phyloP scores from a whole-genome alignment of 352 stramenopile species.

The Phytophthora brassicae region DNA sequence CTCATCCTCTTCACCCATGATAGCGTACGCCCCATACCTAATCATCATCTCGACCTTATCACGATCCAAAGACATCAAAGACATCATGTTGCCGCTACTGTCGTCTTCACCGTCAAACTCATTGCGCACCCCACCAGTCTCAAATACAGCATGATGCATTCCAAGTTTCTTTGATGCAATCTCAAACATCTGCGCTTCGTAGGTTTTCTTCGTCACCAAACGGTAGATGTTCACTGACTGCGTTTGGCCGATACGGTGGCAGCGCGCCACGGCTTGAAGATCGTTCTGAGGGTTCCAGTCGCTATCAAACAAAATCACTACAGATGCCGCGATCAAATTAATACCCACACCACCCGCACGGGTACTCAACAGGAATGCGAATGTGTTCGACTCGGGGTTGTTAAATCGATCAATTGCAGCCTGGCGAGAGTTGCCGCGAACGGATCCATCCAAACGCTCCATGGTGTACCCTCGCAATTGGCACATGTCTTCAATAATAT shows the following conservation, averaged over 20 bases:
- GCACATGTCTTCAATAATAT: constrained; percentile 93
- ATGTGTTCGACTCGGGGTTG: constrained; percentile 92
- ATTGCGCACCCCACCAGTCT: constrained; percentile 90
- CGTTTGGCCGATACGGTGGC: constrained; percentile 99
- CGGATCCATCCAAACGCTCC: constrained; percentile 96
- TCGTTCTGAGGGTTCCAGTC: constrained; percentile 99
- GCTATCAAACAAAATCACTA: constrained; percentile 91
- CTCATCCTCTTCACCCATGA: constrained; percentile 97
- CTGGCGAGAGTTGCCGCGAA: constrained; percentile 96
- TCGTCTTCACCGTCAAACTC: constrained; percentile 95
- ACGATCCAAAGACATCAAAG: constrained; percentile 92
- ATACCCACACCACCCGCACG: constrained; percentile 97
- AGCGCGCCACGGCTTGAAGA: constrained; percentile 97
- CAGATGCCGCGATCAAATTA: constrained; percentile 92
- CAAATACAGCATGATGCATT: constrained; percentile 98
- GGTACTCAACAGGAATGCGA: constrained; percentile 97
- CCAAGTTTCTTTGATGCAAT: constrained; percentile 98
- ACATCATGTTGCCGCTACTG: constrained; percentile 90
- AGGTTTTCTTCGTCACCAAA: constrained; percentile 98
- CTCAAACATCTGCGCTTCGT: constrained; percentile 99
- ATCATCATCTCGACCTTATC: constrained; percentile 99
- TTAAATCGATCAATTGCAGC: constrained; percentile 99
- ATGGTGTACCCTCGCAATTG: constrained; percentile 85
- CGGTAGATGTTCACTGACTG: constrained; percentile 99
- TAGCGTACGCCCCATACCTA: constrained; percentile 96